phyloP scores from a whole-genome alignment of 768 basidiomycete genomes.

The Sistotremastrum niveocremeum region DNA sequence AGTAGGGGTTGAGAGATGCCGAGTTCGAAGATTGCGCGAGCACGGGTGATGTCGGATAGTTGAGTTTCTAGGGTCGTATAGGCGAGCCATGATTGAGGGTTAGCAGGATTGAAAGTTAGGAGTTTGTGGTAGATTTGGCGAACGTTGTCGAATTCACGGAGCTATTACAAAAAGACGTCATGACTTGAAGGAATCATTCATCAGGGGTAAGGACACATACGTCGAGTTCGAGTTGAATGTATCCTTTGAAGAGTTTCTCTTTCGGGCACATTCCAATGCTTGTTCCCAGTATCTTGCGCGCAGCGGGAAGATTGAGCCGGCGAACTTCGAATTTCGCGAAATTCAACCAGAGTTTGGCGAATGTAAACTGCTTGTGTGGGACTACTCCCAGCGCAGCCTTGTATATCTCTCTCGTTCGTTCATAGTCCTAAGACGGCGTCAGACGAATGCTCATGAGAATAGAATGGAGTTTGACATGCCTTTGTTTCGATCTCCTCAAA shows the following conservation, averaged over 20 bases:
- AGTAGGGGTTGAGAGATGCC: constrained; percentile 71
- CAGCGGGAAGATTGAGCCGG: constrained; percentile 64
- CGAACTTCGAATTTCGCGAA: constrained; percentile 90
- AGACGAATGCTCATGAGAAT: background rate
- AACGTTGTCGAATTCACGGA: constrained; percentile 92
- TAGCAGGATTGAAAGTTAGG: constrained; percentile 82
- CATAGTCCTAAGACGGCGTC: constrained; percentile 47
- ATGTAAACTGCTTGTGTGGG: constrained; percentile 94
- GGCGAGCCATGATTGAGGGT: constrained; percentile 91
- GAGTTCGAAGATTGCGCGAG: constrained; percentile 89
- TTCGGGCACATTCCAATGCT: constrained; percentile 96
- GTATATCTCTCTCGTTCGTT: constrained; percentile 81
- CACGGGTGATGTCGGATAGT: constrained; percentile 76
- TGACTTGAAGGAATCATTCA: background rate
- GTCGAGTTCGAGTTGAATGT: constrained; percentile 88
- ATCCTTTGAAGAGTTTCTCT: constrained; percentile 88
- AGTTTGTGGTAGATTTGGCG: constrained; percentile 89
- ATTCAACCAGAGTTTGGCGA: constrained; percentile 91
- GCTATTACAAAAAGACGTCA: constrained; percentile 24
- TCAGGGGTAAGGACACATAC: constrained; percentile 25
- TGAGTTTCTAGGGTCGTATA: constrained; percentile 85
- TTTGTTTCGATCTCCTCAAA: constrained; percentile 96
- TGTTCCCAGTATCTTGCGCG: constrained; percentile 78
- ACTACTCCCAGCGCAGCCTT: constrained; percentile 79
- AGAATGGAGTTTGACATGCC: too few relatives aligned